Evolutionary conservation across 192 early-diverging fungal species (phyloP), one percentile per base, ranked within the genome.

Genomic region (Backusella psychrophila): DNA sequence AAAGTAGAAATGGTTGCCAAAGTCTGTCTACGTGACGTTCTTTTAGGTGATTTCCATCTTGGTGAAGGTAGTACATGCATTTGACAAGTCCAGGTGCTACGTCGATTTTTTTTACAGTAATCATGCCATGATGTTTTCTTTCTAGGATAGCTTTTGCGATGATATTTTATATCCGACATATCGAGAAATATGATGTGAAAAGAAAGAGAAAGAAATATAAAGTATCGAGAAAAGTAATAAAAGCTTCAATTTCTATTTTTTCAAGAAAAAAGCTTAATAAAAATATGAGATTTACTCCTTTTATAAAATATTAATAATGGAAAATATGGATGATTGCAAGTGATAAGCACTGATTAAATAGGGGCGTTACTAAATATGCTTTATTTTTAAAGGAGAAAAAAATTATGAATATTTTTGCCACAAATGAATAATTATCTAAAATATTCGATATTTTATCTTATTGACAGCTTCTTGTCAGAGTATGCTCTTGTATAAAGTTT

Each of bases 251-350:
- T 59, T 59, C 56, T 59, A 59, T 26, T 59, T 59, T 44, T 63
- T n/a, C 9, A 63, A 23, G 9, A 63, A 63, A 63, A 59, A 63
- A 63, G 56, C 56, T 63, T 63, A 63, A 63, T 63, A 63, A 63
- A 63, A 56, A 56, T 56, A 56, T 56, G 53, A 56, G 21, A 23
- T 63, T 63, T 63, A 29, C 56, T 63, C 56, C 56, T 63, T 63
- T 63, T 63, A 63, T 29, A 63, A 63, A 63, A 63, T 63, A 63
- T 63, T 63, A 63, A 63, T 63, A 63, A 63, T 63, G n/a, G 56
- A 63, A 63, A 63, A 63, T 63, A 63, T 63, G 56, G 12, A 12
- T 63, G 56, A 63, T 63, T 63, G 56, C 23, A 63, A 63, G 56
- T 63, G 56, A 63, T 63, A 63, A 63, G 56, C 56, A 63, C 56